Conservation (phyloP, 1,139 yeast genomes). For the Suhomyces coccinellae region DNA sequence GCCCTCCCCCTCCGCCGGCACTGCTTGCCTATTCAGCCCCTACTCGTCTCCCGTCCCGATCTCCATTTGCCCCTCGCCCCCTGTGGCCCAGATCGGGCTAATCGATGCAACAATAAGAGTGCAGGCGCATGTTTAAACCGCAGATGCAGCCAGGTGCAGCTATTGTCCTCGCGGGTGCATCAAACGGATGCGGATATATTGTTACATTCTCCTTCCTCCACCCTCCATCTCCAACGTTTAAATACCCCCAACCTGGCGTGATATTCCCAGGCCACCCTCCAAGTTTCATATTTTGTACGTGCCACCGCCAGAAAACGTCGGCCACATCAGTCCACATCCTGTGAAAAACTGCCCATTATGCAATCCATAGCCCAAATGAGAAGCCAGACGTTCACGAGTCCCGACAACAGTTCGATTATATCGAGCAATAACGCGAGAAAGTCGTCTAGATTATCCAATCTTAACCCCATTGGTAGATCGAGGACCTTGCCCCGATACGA, state of each 20-base stretch:
- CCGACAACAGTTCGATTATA: constrained; percentile 10
- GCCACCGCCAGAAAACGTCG: background rate
- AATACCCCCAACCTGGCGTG: constrained; percentile 4
- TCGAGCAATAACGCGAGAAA: constrained; percentile 10
- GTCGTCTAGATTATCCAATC: constrained; percentile 16
- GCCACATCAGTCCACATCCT: constrained; percentile 2
- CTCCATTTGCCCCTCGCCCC: background rate
- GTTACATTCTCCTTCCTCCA: constrained; percentile 8
- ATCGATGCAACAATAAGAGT: constrained; percentile 6
- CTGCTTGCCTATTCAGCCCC: background rate
- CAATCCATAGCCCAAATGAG: constrained; percentile 18
- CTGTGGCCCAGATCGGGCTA: constrained; percentile 3
- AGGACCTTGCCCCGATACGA: constrained; percentile 14
- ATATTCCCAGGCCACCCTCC: background rate
- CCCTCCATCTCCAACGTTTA: constrained; percentile 1
- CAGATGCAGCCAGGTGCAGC: background rate
- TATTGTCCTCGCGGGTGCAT: constrained; percentile 3
- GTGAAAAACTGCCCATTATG: constrained; percentile 11
- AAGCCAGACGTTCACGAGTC: constrained; percentile 14
- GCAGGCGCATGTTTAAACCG: background rate
- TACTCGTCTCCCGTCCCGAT: background rate
- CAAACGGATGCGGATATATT: constrained; percentile 6
- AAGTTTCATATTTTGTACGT: background rate
- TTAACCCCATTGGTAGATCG: constrained; percentile 16
- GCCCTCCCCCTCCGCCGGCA: background rate